Percentiles rank a stretch among this genome's conserved stretches.
These are phyloP conservation scores for Coemansia sp. DNA, from an alignment of 192 early-diverging fungal genomes.

Conservation along the genomic window DNA sequence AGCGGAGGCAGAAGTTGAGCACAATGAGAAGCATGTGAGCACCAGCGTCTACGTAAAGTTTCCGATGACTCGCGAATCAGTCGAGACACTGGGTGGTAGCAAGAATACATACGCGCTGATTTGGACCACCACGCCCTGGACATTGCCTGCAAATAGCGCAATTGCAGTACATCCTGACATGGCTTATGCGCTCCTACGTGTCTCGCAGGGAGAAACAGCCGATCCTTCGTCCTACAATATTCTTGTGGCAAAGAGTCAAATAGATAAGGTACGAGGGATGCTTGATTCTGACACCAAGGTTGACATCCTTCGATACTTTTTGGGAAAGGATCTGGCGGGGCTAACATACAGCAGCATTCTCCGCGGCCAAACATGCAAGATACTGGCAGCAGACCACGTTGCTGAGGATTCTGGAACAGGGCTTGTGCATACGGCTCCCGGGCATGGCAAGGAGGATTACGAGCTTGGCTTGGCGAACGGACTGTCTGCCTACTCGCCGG, in stretches of 20 bases:
- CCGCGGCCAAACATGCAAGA: constrained; percentile 45
- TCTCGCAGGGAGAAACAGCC: constrained; percentile 1
- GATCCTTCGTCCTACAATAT: constrained; percentile 10
- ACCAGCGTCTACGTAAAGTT: constrained; percentile 72
- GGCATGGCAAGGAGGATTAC: constrained; percentile 85
- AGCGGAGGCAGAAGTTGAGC: constrained; percentile 80
- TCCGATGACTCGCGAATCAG: constrained; percentile 43
- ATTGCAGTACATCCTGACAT: constrained; percentile 68
- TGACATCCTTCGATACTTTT: constrained; percentile 9
- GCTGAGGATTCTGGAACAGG: constrained; percentile 73
- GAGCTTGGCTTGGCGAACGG: constrained; percentile 59
- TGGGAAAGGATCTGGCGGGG: constrained; percentile 58
- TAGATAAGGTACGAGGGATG: constrained; percentile 18
- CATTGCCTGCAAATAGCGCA: constrained; percentile 73
- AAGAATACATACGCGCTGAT: constrained; percentile 54
- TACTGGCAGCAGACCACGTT: constrained; percentile 69
- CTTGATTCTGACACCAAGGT: constrained; percentile 14
- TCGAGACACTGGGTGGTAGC: constrained; percentile 11
- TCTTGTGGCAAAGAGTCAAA: constrained; percentile 29
- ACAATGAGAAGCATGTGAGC: constrained; percentile 73
- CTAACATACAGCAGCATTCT: constrained; percentile 61
- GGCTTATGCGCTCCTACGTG: constrained; percentile 57
- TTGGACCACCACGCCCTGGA: constrained; percentile 87
- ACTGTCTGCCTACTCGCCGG: constrained; percentile 68
- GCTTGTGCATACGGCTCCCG: constrained; percentile 81